phyloP scores from a whole-genome alignment of 2,329 filamentous ascomycete species.

The Corinectria fuckeliana region DNA sequence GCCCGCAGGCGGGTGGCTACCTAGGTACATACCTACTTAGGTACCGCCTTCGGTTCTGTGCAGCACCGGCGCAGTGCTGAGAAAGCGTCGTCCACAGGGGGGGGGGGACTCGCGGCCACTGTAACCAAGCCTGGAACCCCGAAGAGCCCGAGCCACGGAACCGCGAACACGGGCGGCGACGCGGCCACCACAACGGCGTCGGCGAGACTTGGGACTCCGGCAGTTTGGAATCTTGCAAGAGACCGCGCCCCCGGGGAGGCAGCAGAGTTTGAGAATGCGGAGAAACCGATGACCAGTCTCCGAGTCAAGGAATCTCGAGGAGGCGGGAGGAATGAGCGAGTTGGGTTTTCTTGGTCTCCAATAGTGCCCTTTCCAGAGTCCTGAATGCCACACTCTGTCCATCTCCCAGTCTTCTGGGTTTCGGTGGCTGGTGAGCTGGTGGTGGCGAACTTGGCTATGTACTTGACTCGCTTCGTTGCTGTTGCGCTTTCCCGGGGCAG shows the following conservation, averaged over 20 bases:
- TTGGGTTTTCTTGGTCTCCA: constrained; percentile 21
- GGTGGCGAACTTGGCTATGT: constrained; percentile 34
- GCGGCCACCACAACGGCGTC: constrained; percentile 8
- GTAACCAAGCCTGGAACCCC: constrained; percentile 17
- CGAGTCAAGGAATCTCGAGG: constrained; percentile 5
- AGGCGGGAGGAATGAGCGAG: neutral
- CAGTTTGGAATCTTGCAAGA: neutral
- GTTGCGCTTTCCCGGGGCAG: constrained; percentile 24
- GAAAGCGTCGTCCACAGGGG: constrained; percentile 20
- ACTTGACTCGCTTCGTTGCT: constrained; percentile 25
- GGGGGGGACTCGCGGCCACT: constrained; percentile 14
- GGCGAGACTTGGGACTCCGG: constrained; percentile 6
- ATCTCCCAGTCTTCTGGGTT: neutral
- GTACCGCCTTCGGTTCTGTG: no score
- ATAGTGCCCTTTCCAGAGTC: neutral
- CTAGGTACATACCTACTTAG: no score
- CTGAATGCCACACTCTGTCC: constrained; percentile 23
- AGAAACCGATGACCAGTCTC: constrained; percentile 6
- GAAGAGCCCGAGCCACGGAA: constrained; percentile 6
- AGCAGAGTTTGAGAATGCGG: neutral
- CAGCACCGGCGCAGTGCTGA: constrained; percentile 14
- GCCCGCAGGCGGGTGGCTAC: no score
- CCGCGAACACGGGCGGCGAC: neutral
- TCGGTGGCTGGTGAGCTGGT: constrained; percentile 34
- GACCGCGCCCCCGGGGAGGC: constrained; percentile 1